Evolutionary conservation across 1,139 yeast species (phyloP).

Genomic region (Suhomyces atakaporum): DNA sequence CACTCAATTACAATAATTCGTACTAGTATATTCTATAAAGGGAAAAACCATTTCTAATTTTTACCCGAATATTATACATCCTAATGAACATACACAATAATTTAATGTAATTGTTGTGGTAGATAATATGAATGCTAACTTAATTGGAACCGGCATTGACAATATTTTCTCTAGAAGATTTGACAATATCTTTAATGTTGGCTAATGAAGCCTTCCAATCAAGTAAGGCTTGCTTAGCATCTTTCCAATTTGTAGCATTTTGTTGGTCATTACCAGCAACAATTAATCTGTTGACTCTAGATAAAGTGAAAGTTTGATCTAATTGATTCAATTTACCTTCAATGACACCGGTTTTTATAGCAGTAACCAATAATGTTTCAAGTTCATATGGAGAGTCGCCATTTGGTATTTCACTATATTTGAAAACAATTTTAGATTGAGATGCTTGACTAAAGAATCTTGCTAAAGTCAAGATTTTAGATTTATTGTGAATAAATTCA

Average conservation of each 20-base stretch:
- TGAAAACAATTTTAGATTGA: constrained; percentile 30
- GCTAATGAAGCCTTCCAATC: constrained; percentile 46
- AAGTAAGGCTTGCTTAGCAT: constrained; percentile 37
- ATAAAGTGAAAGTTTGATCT: constrained; percentile 44
- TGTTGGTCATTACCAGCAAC: constrained; percentile 39
- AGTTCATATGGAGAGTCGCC: constrained; percentile 37
- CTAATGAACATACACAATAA: background rate
- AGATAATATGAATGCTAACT: too few relatives aligned
- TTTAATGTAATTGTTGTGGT: too few relatives aligned
- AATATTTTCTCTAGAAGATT: constrained; percentile 47
- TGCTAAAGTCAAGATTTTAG: constrained; percentile 46
- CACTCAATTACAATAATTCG: too few relatives aligned
- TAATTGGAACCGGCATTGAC: constrained; percentile 29
- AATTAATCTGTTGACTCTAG: constrained; percentile 46
- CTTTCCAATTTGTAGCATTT: constrained; percentile 39
- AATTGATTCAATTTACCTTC: constrained; percentile 53
- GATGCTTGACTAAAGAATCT: constrained; percentile 35
- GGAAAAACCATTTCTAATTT: background rate
- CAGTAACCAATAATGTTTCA: constrained; percentile 45
- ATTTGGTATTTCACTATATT: constrained; percentile 42
- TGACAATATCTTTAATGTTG: constrained; percentile 46
- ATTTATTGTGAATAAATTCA: constrained; percentile 35
- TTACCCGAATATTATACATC: background rate
- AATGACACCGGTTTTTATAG: constrained; percentile 47
- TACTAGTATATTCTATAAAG: background rate